Evolutionary conservation across 192 early-diverging fungal species (phyloP).

Genomic region (Cetraspora pellucida): DNA sequence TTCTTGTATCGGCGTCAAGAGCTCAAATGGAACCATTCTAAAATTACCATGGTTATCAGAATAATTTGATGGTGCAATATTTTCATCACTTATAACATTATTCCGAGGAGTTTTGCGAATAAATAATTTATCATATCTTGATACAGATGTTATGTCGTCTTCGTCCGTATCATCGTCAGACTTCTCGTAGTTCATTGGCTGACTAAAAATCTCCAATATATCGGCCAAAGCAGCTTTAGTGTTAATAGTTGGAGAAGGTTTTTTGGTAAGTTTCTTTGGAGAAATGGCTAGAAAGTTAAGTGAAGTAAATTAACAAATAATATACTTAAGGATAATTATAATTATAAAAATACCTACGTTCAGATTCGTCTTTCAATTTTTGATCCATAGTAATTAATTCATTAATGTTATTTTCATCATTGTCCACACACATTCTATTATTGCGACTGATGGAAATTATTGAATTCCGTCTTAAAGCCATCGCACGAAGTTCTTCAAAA

Average conservation of each 20-base stretch:
- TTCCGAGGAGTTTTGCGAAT: background rate
- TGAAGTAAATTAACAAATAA: background rate
- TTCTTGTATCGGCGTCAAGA: slow-evolving; percentile 22
- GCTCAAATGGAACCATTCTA: slow-evolving; percentile 1
- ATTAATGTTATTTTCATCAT: no score
- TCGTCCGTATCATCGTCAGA: slow-evolving; percentile 8
- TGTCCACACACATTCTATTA: background rate
- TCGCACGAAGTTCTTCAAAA: slow-evolving; percentile 31
- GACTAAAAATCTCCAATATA: slow-evolving; percentile 26
- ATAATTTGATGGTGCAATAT: background rate
- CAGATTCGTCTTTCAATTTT: no score
- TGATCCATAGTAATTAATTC: no score
- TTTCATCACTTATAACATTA: background rate
- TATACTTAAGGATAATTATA: no score
- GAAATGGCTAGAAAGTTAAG: background rate
- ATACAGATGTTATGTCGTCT: background rate
- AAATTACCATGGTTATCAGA: background rate
- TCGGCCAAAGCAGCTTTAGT: slow-evolving; percentile 27
- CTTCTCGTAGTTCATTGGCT: background rate
- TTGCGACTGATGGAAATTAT: background rate
- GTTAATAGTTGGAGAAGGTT: slow-evolving; percentile 27
- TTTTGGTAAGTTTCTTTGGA: slow-evolving; percentile 11
- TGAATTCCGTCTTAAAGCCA: background rate
- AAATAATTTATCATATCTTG: background rate
- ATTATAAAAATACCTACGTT: no score